Conservation (phyloP, 768 basidiomycete genomes). For the Leccinum incarnatum region DNA sequence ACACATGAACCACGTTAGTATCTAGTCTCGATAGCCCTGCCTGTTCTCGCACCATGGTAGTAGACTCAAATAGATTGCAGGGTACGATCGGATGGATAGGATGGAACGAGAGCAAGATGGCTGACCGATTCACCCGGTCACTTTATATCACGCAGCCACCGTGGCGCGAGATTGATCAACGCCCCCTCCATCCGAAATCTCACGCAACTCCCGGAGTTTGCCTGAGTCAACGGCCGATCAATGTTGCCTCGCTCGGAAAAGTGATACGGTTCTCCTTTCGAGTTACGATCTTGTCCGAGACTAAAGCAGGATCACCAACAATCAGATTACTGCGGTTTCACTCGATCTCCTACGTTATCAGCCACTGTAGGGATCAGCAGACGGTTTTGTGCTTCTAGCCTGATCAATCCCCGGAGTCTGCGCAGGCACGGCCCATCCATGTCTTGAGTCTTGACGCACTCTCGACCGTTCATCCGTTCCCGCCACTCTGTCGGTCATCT, state of each 20-base stretch:
- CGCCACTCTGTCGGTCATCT: no score
- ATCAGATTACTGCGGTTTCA: background rate
- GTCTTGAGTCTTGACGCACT: no score
- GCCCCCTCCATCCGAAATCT: no score
- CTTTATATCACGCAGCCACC: background rate
- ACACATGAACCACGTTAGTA: slow-evolving; percentile 4
- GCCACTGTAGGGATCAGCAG: background rate
- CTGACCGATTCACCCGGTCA: background rate
- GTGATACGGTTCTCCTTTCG: no score
- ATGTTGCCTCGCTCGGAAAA: no score
- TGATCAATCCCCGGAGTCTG: no score
- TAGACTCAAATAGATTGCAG: slow-evolving; percentile 1
- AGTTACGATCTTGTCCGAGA: no score
- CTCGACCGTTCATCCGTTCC: no score
- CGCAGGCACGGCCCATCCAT: no score
- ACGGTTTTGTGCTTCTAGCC: no score
- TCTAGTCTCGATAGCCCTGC: background rate
- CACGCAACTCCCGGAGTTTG: background rate
- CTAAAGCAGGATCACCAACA: background rate
- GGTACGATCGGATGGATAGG: background rate
- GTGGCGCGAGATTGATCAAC: no score
- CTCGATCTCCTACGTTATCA: background rate
- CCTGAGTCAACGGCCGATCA: no score
- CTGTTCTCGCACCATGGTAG: slow-evolving; percentile 21
- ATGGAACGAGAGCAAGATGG: background rate